A percentile compares a stretch with the other conserved stretches of the same genome.
These are phyloP conservation scores for Glaciozyma antarctica DNA, from an alignment of 768 basidiomycete genomes.

Conservation along the genomic window DNA sequence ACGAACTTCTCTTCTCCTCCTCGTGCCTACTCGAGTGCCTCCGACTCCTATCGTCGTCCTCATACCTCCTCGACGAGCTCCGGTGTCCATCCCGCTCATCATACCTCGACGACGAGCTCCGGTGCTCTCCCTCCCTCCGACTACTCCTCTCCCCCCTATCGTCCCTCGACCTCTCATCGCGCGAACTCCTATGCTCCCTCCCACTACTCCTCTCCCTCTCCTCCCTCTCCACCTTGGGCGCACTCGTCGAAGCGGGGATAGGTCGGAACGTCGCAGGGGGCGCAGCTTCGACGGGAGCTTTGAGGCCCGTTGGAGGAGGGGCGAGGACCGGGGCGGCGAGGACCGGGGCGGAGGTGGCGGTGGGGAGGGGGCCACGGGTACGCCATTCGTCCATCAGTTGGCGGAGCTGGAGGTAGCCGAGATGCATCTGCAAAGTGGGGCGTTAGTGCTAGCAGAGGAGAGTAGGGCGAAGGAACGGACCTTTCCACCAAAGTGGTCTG, in stretches of 20 bases:
- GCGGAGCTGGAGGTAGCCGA: slow-evolving; percentile 95
- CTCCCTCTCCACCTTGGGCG: slow-evolving; percentile 34
- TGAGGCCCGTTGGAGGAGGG: background rate
- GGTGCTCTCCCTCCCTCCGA: background rate
- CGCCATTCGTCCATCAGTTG: slow-evolving; percentile 73
- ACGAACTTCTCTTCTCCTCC: slow-evolving; percentile 10
- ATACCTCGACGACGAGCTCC: slow-evolving; percentile 2
- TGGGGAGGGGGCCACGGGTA: slow-evolving; percentile 29
- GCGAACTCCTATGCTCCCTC: background rate
- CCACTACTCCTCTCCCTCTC: background rate
- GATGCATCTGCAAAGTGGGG: slow-evolving; percentile 67
- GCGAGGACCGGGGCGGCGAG: background rate
- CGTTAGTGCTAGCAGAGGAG: slow-evolving; percentile 7
- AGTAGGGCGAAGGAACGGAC: slow-evolving; percentile 46
- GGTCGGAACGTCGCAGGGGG: slow-evolving; percentile 36
- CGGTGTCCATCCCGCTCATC: background rate
- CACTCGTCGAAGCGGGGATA: slow-evolving; percentile 37
- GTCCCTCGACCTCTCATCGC: background rate
- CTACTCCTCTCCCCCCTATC: background rate
- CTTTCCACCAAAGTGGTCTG: slow-evolving; percentile 99
- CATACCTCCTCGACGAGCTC: background rate
- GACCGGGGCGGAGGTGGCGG: slow-evolving; percentile 15
- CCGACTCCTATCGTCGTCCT: background rate
- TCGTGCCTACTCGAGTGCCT: slow-evolving; percentile 7
- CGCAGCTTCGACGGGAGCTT: slow-evolving; percentile 2